Evolutionary conservation across 768 basidiomycete genomes (phyloP), one percentile per base, ranked within the genome.

Genomic region (Phallus indusiatus): DNA sequence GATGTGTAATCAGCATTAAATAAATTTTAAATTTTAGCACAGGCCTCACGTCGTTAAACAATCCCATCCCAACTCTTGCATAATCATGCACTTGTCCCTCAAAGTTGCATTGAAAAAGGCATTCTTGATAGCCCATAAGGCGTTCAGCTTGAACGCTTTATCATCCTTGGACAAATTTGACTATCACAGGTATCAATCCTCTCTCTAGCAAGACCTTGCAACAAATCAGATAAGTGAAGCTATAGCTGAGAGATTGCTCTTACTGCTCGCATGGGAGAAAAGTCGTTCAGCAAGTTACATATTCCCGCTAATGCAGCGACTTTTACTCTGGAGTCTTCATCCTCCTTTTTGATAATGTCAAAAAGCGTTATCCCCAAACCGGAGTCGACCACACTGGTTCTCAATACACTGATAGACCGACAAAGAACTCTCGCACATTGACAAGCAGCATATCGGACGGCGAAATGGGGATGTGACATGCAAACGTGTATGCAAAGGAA

Each of bases 51-150:
- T 70, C 14, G 74, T 67, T 0, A 95, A 70, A 14, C 76, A 71
- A 0, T 66, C 65, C 88, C 90, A 94, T 1, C 82, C 83, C 2
- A 96, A 66, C 48, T 75, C 72, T n/a, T 72, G 70, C 80, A 91
- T 88, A 14, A 93, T 79, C 59, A 76, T 72, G 47, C 72, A 72
- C 70, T 90, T 93, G 54, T 81, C 80, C 47, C 77, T 75, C n/a
- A 74, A 71, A 2, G 71, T 72, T 35, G 83, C 81, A 65, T 84
- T 85, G 67, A 80, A 80, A 1, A 91, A 67, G n/a, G 90, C 67
- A 65, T 94, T 96, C 69, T 90, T 92, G 36, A 94, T 70, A 0
- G 86, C 87, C 92, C 93, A 94, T n/a, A 94, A 67, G 0, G 86
- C 82, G 62, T 83, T 91, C 28, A 86, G 68, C 7, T 81, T 74